Base-by-base conservation (phyloP, 805 yeast species). In the Candida boleticola region DNA sequence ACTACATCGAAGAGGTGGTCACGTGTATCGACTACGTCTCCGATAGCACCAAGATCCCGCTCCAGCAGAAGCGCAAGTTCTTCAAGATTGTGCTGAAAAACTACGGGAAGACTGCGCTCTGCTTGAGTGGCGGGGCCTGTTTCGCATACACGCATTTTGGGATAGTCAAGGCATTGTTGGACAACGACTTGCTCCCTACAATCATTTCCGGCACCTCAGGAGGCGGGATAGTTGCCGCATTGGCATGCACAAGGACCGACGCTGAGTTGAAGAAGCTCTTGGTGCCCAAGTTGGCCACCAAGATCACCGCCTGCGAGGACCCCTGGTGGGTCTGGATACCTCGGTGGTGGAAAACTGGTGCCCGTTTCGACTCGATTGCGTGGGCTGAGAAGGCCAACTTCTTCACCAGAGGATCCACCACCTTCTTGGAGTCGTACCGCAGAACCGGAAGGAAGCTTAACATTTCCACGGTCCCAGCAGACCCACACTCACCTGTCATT, bases 81-180 rank as follows among this genome's bases (percentile, higher is more conserved):
- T 83, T 85, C 64, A 71, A 74, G 39, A 72, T 74, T 7, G 68
- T 82, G 21, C 74, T 74, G 60, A 76, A 77, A 54, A 83, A 83
- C 55, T 82, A 76, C 55, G 95, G 95, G 6, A 77, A 76, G 44
- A 71, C 89, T 0, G 89, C 92, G 0, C 63, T 85, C 13, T 81
- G 88, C 48, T 66, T 85, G 21, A 77, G 85, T 42, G 93, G 95
- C 3, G 95, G 93, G 19, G 95, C 89, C 1, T 77, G 85, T 23
- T 86, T 85, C 58, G 79, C 90, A 1, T 82, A 83, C 50, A 79
- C 82, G 25, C 95, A 85, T 60, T 82, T 84, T 61, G 95, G 95
- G 2, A 77, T 85, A 2, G 73, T 85, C 21, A 82, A 81, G 48
- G 90, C 89, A 0, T 60, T 86, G 30, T 61, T 85, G 4, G 89